phyloP scores from a whole-genome alignment of 2,329 filamentous ascomycete species.

The Cladobotryum mycophilum region DNA sequence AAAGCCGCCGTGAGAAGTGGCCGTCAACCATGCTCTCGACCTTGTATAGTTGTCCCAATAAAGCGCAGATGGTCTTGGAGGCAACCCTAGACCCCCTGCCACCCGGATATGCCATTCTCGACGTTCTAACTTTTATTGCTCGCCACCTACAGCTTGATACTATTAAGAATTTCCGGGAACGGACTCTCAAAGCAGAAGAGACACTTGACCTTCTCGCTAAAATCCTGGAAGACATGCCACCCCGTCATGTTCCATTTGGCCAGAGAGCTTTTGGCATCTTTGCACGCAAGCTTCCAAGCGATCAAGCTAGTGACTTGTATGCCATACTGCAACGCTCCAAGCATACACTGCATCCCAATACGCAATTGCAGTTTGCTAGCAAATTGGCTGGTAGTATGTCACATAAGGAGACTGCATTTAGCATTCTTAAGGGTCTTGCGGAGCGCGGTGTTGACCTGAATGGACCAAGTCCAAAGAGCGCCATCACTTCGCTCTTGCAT shows the following conservation, averaged over 20 bases:
- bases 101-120: constrained; percentile 33
- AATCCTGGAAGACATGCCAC: constrained; percentile 23
- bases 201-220: constrained; percentile 24
- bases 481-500: constrained; percentile 54
- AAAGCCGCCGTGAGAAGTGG: constrained; percentile 25
- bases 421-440: constrained; percentile 33
- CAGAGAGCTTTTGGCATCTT: constrained; percentile 34
- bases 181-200: constrained; percentile 22
- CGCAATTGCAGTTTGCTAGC: constrained; percentile 42
- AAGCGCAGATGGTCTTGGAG: constrained; percentile 27
- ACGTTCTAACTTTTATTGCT: constrained; percentile 28
- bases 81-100: constrained; percentile 32
- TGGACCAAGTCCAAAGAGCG: constrained; percentile 40
- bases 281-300: constrained; percentile 22
- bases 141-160: constrained; percentile 15
- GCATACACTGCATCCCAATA: constrained; percentile 34
- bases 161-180: constrained; percentile 16
- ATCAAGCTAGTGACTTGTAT: constrained; percentile 31
- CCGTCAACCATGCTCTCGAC: constrained; percentile 30
- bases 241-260: constrained; percentile 28
- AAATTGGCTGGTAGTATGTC: constrained; percentile 34
- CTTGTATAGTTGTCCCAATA: constrained; percentile 26
- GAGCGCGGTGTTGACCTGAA: constrained; percentile 39
- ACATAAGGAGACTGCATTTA: constrained; percentile 38
- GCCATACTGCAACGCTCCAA: constrained; percentile 23